These are phyloP conservation scores for Mycena polygramma DNA, from an alignment of 768 basidiomycete genomes.

Conservation along the genomic window DNA sequence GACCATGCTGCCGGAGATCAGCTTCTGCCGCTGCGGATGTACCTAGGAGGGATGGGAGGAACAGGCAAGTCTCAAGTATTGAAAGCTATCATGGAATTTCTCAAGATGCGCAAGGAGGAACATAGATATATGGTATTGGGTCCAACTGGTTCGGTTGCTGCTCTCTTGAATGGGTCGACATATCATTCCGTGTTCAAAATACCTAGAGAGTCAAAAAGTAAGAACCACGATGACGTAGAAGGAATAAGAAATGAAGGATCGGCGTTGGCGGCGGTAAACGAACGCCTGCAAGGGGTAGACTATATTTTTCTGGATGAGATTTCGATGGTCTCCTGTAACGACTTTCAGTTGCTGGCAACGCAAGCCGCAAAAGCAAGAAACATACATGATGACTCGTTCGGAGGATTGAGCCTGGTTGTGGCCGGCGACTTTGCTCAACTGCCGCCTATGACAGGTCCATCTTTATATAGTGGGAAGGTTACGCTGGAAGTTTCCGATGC, in stretches of 20 bases:
- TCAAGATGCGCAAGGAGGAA: too few relatives aligned
- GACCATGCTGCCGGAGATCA: background rate
- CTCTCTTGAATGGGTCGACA: too few relatives aligned
- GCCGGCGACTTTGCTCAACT: background rate
- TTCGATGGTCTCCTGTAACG: background rate
- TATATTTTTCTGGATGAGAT: background rate
- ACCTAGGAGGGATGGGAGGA: background rate
- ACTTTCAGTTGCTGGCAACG: background rate
- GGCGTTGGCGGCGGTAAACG: background rate
- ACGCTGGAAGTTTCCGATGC: background rate
- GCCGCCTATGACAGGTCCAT: too few relatives aligned
- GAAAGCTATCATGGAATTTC: too few relatives aligned
- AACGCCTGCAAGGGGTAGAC: background rate
- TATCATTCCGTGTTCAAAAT: too few relatives aligned
- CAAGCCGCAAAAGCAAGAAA: background rate
- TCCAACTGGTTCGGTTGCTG: too few relatives aligned
- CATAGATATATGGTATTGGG: too few relatives aligned
- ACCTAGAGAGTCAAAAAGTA: too few relatives aligned
- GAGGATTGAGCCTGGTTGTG: background rate
- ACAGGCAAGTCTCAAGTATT: background rate
- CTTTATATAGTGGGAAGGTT: too few relatives aligned
- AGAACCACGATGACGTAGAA: too few relatives aligned
- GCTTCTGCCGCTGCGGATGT: background rate
- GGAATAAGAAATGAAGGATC: background rate
- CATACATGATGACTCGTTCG: background rate